Percentiles rank a stretch among this genome's conserved stretches.
Conservation (phyloP, 2,329 filamentous ascomycete species). For the Fusarium oxysporum region DNA sequence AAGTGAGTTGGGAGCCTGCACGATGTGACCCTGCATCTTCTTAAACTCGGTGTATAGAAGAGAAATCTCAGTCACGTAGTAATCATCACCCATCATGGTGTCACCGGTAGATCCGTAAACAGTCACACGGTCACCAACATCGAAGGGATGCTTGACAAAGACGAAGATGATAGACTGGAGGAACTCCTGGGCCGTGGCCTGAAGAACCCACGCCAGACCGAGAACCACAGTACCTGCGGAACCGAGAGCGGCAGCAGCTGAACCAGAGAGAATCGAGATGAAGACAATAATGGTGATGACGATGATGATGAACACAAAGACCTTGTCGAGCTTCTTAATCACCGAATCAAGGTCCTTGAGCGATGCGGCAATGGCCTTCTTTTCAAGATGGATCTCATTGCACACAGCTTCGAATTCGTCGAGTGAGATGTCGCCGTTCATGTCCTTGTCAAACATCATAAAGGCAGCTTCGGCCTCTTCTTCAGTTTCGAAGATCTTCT, state of each 20-base stretch:
- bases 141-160: constrained; percentile 97
- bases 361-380: constrained; percentile 94
- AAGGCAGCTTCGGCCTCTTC: constrained; percentile 93
- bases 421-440: constrained; percentile 96
- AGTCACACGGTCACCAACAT: constrained; percentile 92
- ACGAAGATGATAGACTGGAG: constrained; percentile 94
- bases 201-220: constrained; percentile 91
- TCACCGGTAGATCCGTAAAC: constrained; percentile 91
- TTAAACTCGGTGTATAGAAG: constrained; percentile 97
- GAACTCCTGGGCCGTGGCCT: constrained; percentile 93
- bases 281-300: constrained; percentile 88
- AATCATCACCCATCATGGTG: constrained; percentile 85
- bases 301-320: constrained; percentile 87
- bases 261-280: constrained; percentile 88
- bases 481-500: constrained; percentile 79
- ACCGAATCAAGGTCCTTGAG: constrained; percentile 96
- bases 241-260: constrained; percentile 89
- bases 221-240: constrained; percentile 90
- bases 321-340: constrained; percentile 87
- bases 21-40: constrained; percentile 97
- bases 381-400: constrained; percentile 93
- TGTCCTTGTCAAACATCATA: constrained; percentile 92
- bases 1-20: constrained; percentile 94
- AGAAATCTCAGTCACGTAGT: constrained; percentile 95
- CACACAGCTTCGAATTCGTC: constrained; percentile 93